A percentile compares a stretch with the other conserved stretches of the same genome.
These are phyloP conservation scores for Ganoderma resinaceum DNA, from an alignment of 1,284 basidiomycete species.

Conservation along the genomic window DNA sequence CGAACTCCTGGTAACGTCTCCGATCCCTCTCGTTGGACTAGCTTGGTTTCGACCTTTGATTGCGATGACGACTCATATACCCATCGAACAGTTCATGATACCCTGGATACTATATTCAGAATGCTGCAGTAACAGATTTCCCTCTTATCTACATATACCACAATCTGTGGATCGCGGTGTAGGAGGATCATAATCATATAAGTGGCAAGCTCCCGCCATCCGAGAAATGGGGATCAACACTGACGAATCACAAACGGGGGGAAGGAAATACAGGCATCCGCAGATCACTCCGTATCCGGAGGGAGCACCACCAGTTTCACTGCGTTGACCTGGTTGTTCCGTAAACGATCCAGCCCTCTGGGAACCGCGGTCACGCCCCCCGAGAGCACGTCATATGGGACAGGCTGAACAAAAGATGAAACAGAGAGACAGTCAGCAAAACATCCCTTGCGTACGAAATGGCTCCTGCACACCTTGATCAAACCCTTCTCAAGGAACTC, in stretches of 20 bases:
- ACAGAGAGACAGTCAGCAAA: not conserved
- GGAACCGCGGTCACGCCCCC: conserved; percentile 54
- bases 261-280: too few species aligned
- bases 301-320: conserved; percentile 57
- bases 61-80: not conserved
- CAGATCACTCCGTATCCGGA: conserved; percentile 43
- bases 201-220: too few species aligned
- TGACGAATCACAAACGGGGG: too few species aligned
- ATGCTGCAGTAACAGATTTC: not conserved
- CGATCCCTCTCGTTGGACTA: not conserved
- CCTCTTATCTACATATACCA: not conserved
- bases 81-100: not conserved
- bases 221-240: too few species aligned
- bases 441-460: not conserved
- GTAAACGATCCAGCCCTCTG: conserved; percentile 50
- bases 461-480: conserved; percentile 10
- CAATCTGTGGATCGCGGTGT: not conserved
- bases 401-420: conserved; percentile 24
- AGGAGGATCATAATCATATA: too few species aligned
- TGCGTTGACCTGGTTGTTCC: conserved; percentile 51
- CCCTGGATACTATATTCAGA: not conserved
- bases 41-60: not conserved
- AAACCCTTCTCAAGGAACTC: conserved; percentile 7
- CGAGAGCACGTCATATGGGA: conserved; percentile 48
- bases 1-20: not conserved